Base-by-base conservation (phyloP, 1,284 basidiomycete genomes). In the Somion occarium region DNA sequence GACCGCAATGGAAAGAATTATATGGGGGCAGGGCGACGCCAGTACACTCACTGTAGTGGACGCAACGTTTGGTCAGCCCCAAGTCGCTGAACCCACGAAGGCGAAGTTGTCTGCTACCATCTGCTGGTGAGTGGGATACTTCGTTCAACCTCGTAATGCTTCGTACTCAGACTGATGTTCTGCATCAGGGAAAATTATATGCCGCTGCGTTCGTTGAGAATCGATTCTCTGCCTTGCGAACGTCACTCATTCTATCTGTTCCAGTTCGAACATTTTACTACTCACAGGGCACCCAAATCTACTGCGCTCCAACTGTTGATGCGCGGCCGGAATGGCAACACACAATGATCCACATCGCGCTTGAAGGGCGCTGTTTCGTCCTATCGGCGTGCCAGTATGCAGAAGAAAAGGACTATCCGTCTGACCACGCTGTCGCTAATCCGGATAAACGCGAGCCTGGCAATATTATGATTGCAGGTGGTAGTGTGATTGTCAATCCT, bases 101-200 rank as follows among this genome's bases (percentile, higher is more conserved):
- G 64, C 76, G 15, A 85, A 77, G 57, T 62, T 88, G 5, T 79
- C 82, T 11, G 80, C 80, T 1, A 71, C 83, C 2, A 84, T 88
- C 51, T 87, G 86, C 61, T 88, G 86, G 82, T 80, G 57, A 64
- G 75, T 45, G n/a, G n/a, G n/a, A n/a, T 23, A 9, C 22, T 12
- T 53, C n/a, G n/a, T n/a, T n/a, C n/a, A n/a, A n/a, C n/a, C n/a
- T n/a, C n/a, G n/a, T n/a, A n/a, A n/a, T n/a, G n/a, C n/a, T n/a
- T n/a, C n/a, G n/a, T n/a, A n/a, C n/a, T n/a, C n/a, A n/a, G n/a
- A n/a, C n/a, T n/a, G n/a, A n/a, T n/a, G n/a, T n/a, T n/a, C n/a
- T n/a, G n/a, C n/a, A n/a, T 2, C 48, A 83, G 81, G 85, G 85
- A 90, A 63, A 89, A 89, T 62, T 85, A 84, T 58, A 87, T 89